Evolutionary conservation across 305 asterid genomes (phyloP).

Genomic region (Striga hermonthica): DNA sequence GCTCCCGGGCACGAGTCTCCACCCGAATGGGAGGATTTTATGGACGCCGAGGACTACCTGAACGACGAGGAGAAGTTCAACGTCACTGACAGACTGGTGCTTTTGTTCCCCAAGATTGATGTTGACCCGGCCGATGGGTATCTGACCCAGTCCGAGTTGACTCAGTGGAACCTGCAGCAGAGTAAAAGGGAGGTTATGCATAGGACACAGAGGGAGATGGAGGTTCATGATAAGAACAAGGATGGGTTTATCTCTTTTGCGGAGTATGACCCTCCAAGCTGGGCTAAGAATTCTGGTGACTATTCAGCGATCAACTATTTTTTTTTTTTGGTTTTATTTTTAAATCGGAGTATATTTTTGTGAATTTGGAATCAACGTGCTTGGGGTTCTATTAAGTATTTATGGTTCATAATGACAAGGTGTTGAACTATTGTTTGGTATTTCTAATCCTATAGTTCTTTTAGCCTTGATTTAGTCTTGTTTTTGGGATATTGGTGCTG

Average conservation of each 20-base stretch:
- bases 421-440: no score
- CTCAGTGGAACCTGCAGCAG: slow-evolving; percentile 79
- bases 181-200: slow-evolving; percentile 76
- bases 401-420: not conserved
- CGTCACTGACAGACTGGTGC: slow-evolving; percentile 73
- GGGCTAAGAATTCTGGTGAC: slow-evolving; percentile 68
- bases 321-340: not conserved
- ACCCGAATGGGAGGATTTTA: slow-evolving; percentile 94
- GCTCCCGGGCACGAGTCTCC: slow-evolving; percentile 63
- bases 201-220: slow-evolving; percentile 87
- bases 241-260: slow-evolving; percentile 81
- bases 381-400: slow-evolving; percentile 1
- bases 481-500: no score
- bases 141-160: slow-evolving; percentile 68
- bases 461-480: no score
- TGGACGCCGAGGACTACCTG: slow-evolving; percentile 88
- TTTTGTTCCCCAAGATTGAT: slow-evolving; percentile 85
- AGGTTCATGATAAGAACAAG: slow-evolving; percentile 78
- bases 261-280: slow-evolving; percentile 88
- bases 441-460: no score
- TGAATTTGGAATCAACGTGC: slow-evolving; percentile 2
- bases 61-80: slow-evolving; percentile 91
- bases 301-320: not conserved
- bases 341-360: not conserved
- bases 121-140: slow-evolving; percentile 70